Percentiles rank a stretch among this genome's conserved stretches.
Conservation (phyloP, 805 yeast genomes). For the Candida nitratophila region DNA sequence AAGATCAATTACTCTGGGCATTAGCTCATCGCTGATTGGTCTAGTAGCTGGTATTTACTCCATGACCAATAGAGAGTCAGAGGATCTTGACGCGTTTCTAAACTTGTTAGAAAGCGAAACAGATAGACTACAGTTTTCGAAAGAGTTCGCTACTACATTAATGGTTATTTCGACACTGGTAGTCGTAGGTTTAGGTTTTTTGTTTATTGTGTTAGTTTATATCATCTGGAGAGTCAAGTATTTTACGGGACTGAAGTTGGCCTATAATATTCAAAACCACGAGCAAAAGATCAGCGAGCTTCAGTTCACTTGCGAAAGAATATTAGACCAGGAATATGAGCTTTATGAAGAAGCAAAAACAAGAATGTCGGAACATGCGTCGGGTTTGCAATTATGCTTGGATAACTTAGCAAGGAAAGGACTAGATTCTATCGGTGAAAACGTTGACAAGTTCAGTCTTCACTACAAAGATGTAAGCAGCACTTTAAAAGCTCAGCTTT, state of each 20-base stretch:
- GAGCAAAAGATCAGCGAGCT: conserved; percentile 8
- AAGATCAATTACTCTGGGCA: not conserved
- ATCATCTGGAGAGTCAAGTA: not conserved
- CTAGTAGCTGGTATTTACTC: not conserved
- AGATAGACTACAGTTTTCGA: not conserved
- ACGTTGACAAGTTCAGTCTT: too few species aligned
- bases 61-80: not conserved
- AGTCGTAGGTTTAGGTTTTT: not conserved
- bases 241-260: not conserved
- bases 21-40: not conserved
- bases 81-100: not conserved
- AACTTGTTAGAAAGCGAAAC: not conserved
- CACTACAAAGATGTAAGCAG: too few species aligned
- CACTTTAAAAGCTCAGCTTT: too few species aligned
- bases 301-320: conserved; percentile 10
- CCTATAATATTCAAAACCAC: conserved; percentile 1
- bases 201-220: not conserved
- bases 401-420: too few species aligned
- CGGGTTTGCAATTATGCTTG: too few species aligned
- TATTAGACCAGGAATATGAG: conserved; percentile 14
- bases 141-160: not conserved
- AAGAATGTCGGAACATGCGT: conserved; percentile 2
- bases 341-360: conserved; percentile 3
- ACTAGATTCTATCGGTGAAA: too few species aligned
- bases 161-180: not conserved